These are phyloP conservation scores for Hepatocystis sp. DNA, from an alignment of 169 alveolate genomes.

Conservation along the genomic window DNA sequence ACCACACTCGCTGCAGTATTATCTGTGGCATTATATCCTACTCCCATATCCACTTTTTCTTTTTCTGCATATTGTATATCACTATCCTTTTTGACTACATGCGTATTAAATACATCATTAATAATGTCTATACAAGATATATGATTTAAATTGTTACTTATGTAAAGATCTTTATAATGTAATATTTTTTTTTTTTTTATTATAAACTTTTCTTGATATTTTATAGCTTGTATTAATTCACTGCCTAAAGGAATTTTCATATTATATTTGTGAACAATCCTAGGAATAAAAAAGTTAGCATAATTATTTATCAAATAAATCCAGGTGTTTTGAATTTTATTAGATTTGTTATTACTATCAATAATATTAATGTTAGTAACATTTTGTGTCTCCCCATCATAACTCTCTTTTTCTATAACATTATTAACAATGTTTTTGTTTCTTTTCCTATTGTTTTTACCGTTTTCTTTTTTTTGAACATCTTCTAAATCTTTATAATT, in stretches of 20 bases:
- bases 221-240: conserved; percentile 17
- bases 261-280: conserved; percentile 32
- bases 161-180: not conserved
- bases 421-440: too few relatives aligned
- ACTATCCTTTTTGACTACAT: not conserved
- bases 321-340: conserved; percentile 33
- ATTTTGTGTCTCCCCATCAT: too few relatives aligned
- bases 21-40: too few relatives aligned
- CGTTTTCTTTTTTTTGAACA: too few relatives aligned
- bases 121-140: conserved; percentile 9
- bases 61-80: not conserved
- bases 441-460: too few relatives aligned
- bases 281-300: conserved; percentile 62
- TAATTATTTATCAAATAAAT: conserved; percentile 45
- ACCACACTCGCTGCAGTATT: too few relatives aligned
- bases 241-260: conserved; percentile 5
- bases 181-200: conserved; percentile 16
- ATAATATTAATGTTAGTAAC: too few relatives aligned
- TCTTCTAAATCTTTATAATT: too few relatives aligned
- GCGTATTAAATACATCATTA: conserved; percentile 19
- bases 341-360: not conserved
- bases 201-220: conserved; percentile 21
- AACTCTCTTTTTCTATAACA: too few relatives aligned
- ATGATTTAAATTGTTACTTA: conserved; percentile 1
- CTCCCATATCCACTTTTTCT: not conserved